Conservation (phyloP, 352 stramenopile species). For the Globisporangium okanoganense region DNA sequence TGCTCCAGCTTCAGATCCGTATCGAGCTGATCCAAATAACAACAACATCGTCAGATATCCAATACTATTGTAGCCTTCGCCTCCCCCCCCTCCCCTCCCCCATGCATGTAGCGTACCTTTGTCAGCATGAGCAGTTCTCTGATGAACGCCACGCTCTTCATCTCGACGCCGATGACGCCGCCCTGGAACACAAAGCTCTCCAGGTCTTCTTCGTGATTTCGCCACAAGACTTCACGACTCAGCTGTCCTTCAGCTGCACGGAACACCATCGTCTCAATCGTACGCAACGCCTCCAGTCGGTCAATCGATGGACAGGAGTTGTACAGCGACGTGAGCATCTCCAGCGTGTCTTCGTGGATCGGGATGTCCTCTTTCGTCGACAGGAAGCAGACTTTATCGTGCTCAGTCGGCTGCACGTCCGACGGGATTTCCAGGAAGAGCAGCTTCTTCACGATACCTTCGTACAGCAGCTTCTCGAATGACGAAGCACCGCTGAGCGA, state of each 20-base stretch:
- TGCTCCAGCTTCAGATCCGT: constrained; percentile 58
- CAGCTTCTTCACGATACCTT: constrained; percentile 76
- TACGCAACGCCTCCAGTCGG: constrained; percentile 66
- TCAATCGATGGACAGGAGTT: constrained; percentile 57
- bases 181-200: constrained; percentile 47
- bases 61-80: neutral
- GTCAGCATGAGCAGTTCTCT: constrained; percentile 55
- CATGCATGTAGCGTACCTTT: constrained; percentile 31
- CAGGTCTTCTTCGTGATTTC: constrained; percentile 48
- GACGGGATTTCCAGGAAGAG: constrained; percentile 78
- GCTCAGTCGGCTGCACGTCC: constrained; percentile 81
- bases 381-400: constrained; percentile 82
- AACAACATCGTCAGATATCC: constrained; percentile 4
- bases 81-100: too few species aligned
- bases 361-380: constrained; percentile 83
- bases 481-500: constrained; percentile 54
- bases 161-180: constrained; percentile 65
- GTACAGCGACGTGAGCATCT: constrained; percentile 52
- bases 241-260: constrained; percentile 76
- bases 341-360: constrained; percentile 68
- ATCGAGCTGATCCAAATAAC: constrained; percentile 33
- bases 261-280: constrained; percentile 73
- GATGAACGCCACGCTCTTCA: constrained; percentile 55
- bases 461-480: constrained; percentile 78
- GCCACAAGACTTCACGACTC: constrained; percentile 70